Conservation (phyloP, 169 alveolate species). For the Plasmodium coatneyi region DNA sequence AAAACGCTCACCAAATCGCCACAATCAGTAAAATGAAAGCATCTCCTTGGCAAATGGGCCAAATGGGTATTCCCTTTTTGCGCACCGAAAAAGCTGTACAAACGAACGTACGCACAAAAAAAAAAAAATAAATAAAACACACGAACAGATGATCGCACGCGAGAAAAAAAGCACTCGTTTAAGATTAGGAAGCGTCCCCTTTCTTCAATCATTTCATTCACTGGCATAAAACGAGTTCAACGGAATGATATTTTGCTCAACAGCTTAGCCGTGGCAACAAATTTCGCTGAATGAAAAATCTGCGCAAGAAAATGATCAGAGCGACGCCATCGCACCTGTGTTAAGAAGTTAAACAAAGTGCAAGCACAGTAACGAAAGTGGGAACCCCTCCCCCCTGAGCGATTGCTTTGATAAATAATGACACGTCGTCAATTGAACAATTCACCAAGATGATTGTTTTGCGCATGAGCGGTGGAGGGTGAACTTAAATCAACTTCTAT, state of each 20-base stretch:
- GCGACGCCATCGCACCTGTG: not conserved
- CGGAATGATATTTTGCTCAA: not conserved
- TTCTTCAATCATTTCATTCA: not conserved
- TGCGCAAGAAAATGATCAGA: not conserved
- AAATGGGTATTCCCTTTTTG: not conserved
- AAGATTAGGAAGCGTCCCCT: not conserved
- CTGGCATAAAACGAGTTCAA: not conserved
- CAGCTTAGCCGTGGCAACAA: not conserved
- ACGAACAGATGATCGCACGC: not conserved
- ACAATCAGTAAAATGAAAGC: not conserved
- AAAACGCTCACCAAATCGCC: not conserved
- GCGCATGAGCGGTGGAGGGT: not conserved
- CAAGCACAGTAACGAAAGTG: not conserved
- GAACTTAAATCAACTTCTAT: not conserved
- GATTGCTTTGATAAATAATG: not conserved
- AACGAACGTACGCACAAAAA: not conserved
- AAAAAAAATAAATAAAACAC: not conserved
- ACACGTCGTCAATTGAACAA: not conserved
- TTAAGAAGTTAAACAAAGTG: not conserved
- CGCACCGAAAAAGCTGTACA: not conserved
- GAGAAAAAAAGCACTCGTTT: not conserved
- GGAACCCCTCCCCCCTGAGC: not conserved
- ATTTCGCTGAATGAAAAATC: not conserved
- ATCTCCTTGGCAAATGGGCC: not conserved
- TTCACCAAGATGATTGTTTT: not conserved